Evolutionary conservation across 2,329 filamentous ascomycete genomes (phyloP).

Genomic region (Bipolaris sorokiniana): DNA sequence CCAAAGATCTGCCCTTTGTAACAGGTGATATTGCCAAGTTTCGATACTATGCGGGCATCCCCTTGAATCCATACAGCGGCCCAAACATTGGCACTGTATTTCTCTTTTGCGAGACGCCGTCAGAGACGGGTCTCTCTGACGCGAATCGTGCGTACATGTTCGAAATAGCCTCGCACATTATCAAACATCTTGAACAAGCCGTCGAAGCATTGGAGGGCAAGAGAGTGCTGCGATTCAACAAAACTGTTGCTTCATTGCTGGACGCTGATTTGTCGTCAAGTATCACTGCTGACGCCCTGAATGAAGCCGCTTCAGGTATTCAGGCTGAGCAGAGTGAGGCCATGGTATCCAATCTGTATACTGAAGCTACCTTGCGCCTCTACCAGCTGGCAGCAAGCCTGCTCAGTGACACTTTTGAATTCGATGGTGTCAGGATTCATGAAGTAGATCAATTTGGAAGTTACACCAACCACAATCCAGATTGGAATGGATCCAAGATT

Average conservation of each 20-base stretch:
- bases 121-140: conserved; percentile 1
- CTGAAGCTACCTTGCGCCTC: conserved; percentile 2
- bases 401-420: conserved; percentile 11
- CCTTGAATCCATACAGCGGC: conserved; percentile 11
- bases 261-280: conserved; percentile 1
- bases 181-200: conserved; percentile 12
- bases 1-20: conserved; percentile 13
- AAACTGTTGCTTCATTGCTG: conserved; percentile 9
- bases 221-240: conserved; percentile 9
- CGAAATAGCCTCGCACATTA: conserved; percentile 8
- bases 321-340: background rate
- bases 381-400: conserved; percentile 11
- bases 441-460: conserved; percentile 5
- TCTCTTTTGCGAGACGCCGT: conserved; percentile 9
- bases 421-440: conserved; percentile 13
- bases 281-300: background rate
- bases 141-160: conserved; percentile 6
- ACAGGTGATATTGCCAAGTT: conserved; percentile 12
- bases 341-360: conserved; percentile 12
- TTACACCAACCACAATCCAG: conserved; percentile 7
- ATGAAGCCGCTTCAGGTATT: background rate
- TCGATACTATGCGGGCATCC: conserved; percentile 12
- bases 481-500: conserved; percentile 12
- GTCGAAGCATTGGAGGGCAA: conserved; percentile 13
- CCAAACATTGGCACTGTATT: conserved; percentile 14